Percentiles rank a stretch among this genome's conserved stretches.
Conservation (phyloP, 2,329 filamentous ascomycete genomes). For the Sordariomycetes sp. region DNA sequence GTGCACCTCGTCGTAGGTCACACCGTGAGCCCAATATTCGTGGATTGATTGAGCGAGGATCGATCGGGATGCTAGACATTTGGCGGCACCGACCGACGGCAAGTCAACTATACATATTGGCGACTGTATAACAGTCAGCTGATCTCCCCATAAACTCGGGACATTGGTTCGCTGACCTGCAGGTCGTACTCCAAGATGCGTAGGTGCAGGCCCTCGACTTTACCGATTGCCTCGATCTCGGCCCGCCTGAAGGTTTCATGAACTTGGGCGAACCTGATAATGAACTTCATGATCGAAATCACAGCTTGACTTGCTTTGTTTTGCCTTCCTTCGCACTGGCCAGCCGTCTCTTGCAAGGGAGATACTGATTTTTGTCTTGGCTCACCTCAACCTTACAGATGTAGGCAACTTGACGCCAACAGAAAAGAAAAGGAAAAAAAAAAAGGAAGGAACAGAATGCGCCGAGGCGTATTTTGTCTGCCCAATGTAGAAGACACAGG, state of each 20-base stretch:
- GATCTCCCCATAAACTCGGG: background rate
- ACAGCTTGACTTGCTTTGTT: background rate
- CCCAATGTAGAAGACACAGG: no score
- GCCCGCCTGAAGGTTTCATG: constrained; percentile 87
- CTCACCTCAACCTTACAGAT: no score
- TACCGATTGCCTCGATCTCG: constrained; percentile 74
- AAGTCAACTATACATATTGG: constrained; percentile 77
- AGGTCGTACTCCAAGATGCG: constrained; percentile 67
- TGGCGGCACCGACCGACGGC: constrained; percentile 54
- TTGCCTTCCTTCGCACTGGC: background rate
- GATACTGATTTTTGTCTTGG: no score
- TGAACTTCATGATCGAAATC: constrained; percentile 63
- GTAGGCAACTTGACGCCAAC: no score
- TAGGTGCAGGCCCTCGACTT: constrained; percentile 56
- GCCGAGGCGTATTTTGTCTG: no score
- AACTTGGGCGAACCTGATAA: constrained; percentile 81
- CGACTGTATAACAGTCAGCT: constrained; percentile 42
- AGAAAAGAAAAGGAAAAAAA: no score
- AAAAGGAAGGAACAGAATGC: no score
- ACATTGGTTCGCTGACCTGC: constrained; percentile 45
- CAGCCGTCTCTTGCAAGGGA: background rate
- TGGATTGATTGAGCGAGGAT: constrained; percentile 78
- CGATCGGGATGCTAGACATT: constrained; percentile 60
- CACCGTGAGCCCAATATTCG: constrained; percentile 76
- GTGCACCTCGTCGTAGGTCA: constrained; percentile 60